These are phyloP conservation scores for Agarophyton chilense DNA, from an alignment of 23 red algal species.

Conservation along the genomic window DNA sequence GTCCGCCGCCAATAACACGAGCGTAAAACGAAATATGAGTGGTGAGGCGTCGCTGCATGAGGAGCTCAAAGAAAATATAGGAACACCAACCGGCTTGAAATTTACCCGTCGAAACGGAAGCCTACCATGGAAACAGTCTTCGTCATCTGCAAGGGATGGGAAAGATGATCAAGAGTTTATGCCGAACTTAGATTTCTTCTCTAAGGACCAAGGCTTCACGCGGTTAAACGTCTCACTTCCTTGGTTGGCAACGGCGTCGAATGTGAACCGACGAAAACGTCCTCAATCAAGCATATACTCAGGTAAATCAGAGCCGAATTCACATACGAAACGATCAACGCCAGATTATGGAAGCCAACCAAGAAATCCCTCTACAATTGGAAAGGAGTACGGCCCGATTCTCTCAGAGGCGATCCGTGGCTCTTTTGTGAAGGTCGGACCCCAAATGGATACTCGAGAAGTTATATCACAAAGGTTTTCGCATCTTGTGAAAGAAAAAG, in stretches of 20 bases:
- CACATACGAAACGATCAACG: background rate
- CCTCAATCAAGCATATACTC: background rate
- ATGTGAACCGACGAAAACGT: background rate
- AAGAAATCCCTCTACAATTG: background rate
- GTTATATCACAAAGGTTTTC: background rate
- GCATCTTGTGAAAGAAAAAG: background rate
- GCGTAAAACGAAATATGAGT: background rate
- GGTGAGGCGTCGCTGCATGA: background rate
- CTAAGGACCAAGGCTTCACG: background rate
- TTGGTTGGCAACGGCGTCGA: background rate
- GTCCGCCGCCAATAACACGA: background rate
- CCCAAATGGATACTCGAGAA: background rate
- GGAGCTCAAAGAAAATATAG: background rate
- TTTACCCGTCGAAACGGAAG: background rate
- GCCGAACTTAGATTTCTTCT: background rate
- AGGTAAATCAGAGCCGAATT: background rate
- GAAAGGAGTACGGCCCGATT: background rate
- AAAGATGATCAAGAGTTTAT: background rate
- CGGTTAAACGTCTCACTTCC: background rate
- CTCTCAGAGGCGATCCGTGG: background rate
- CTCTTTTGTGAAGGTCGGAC: constrained; percentile 5
- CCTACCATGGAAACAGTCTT: background rate
- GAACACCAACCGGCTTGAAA: background rate
- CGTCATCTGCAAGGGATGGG: no score
- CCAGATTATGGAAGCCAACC: background rate